A percentile compares a stretch with the other conserved stretches of the same genome.
phyloP scores from a whole-genome alignment of 305 asterid genomes.

The Solanum hybrid region DNA sequence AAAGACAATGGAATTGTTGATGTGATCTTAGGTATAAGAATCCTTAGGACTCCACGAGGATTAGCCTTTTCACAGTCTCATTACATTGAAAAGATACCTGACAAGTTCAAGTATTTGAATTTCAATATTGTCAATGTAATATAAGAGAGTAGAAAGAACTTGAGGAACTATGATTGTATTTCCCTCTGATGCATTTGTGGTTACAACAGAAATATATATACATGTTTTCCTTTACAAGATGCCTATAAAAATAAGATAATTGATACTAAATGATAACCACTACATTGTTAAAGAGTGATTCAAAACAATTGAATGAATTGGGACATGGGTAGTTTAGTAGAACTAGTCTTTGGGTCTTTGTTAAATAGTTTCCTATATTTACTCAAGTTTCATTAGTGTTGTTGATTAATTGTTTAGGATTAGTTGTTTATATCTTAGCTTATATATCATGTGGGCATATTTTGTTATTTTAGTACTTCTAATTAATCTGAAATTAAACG shows the following conservation, averaged over 20 bases:
- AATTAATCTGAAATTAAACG: too few relatives aligned
- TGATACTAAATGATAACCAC: background rate
- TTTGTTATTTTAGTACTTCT: too few relatives aligned
- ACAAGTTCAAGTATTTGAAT: too few relatives aligned
- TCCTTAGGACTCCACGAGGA: background rate
- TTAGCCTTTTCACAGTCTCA: background rate
- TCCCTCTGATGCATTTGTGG: background rate
- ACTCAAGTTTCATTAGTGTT: too few relatives aligned
- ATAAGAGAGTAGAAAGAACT: background rate
- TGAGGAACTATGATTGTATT: background rate
- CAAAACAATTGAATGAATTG: too few relatives aligned
- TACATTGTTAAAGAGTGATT: background rate
- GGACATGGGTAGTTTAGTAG: too few relatives aligned
- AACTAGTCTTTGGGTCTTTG: too few relatives aligned
- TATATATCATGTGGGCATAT: too few relatives aligned
- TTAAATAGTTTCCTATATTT: too few relatives aligned
- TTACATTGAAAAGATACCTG: background rate
- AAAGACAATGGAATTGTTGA: background rate
- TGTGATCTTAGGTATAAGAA: background rate
- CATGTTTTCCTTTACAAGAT: background rate
- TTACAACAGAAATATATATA: background rate
- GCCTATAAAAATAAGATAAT: background rate
- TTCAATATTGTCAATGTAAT: background rate
- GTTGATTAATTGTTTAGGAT: too few relatives aligned
- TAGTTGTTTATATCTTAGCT: too few relatives aligned